Base-by-base conservation (phyloP, 495 filamentous ascomycete species). In the Aspergillus sclerotiicarbonarius region DNA sequence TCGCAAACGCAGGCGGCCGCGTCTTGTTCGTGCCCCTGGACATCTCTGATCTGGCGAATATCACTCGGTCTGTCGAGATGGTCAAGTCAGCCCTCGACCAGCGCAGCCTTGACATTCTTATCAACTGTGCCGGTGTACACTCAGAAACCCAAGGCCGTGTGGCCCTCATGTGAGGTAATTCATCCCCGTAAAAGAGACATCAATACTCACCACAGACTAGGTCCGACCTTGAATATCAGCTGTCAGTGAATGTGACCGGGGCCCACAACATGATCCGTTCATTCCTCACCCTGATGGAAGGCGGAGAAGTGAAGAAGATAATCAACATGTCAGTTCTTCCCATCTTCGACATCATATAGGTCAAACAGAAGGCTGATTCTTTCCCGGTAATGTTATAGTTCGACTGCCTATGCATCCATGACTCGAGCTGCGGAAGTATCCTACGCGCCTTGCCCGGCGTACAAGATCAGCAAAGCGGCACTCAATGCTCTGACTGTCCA, bases 381-480 rank as follows among this genome's bases (percentile, higher is more conserved):
- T 18, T 35, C 32, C 30, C 3, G 19, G n/a, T n/a, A n/a, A n/a
- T 18, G 6, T 9, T 18, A 37, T 29, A 66, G 66, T 31, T 66
- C 72, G 16, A 71, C 67, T 20, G 69, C 60, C 1, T 54, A 73
- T 15, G 77, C 71, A 12, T 77, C 77, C 1, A 70, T 72, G 33
- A 51, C 62, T 1, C 25, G 19, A 8, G 65, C 70, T 7, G 19
- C n/a, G 1, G 32, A 51, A 3, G 64, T 63, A n/a, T 29, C 45
- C 13, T 57, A 49, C 20, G 56, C 65, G 13, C 68, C 73, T n/a
- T 65, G 51, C 16, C 75, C 76, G 35, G 75, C 71, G 1, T 81
- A 82, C 64, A 78, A 76, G 44, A 71, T 80, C 61, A 70, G 69
- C 50, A 82, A 80, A 61, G 70, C 74, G 1, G 75, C 75, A 1